Conservation (phyloP, 2,329 filamentous ascomycete species). For the Periconia sp. region DNA sequence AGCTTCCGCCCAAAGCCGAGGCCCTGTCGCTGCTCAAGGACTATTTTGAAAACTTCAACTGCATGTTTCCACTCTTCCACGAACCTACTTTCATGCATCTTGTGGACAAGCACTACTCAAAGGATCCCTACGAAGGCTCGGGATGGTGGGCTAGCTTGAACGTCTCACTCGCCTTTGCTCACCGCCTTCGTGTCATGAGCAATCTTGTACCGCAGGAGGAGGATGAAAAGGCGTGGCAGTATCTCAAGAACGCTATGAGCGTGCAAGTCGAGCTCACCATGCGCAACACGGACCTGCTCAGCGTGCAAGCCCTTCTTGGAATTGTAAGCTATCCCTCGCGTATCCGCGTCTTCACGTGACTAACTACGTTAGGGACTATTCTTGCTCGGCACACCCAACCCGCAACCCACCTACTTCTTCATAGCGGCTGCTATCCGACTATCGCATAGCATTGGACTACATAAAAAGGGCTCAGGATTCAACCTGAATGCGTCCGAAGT, state of each 20-base stretch:
- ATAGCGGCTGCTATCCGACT: constrained; percentile 89
- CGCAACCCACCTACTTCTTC: constrained; percentile 90
- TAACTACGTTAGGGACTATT: constrained; percentile 69
- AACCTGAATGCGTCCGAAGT: constrained; percentile 92
- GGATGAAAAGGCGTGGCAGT: constrained; percentile 92
- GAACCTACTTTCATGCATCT: constrained; percentile 98
- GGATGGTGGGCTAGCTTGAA: constrained; percentile 99
- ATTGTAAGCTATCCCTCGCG: constrained; percentile 62
- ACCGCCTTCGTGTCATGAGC: constrained; percentile 92
- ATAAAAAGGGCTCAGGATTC: constrained; percentile 91
- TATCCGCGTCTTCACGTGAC: constrained; percentile 7
- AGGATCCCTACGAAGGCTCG: constrained; percentile 90
- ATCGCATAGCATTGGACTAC: constrained; percentile 91
- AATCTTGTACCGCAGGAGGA: constrained; percentile 89
- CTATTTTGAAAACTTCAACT: constrained; percentile 98
- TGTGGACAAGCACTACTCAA: constrained; percentile 90
- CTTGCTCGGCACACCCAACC: constrained; percentile 94
- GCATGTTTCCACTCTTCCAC: constrained; percentile 97
- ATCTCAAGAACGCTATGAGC: constrained; percentile 95
- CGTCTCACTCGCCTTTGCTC: constrained; percentile 88
- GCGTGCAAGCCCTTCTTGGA: constrained; percentile 90
- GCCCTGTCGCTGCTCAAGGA: constrained; percentile 87
- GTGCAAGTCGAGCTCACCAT: constrained; percentile 92
- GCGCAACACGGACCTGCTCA: constrained; percentile 93
- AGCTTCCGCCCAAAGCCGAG: constrained; percentile 83